A percentile compares a stretch with the other conserved stretches of the same genome.
phyloP scores from a whole-genome alignment of 192 early-diverging fungal genomes.

The Mortierella hygrophila region DNA sequence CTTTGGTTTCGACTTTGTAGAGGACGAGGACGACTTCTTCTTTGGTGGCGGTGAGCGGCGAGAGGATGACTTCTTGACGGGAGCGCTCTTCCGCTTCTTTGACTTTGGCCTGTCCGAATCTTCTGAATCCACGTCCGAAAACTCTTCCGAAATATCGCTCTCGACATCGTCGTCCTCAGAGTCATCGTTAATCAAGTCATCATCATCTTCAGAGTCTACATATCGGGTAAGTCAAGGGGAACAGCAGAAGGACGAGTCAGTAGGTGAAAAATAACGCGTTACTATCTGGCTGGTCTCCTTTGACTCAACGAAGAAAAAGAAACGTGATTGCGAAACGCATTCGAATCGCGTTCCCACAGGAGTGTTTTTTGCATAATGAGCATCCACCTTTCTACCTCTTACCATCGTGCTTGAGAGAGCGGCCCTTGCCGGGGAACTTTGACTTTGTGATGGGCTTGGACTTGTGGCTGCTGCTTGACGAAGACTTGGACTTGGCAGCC shows the following conservation, averaged over 20 bases:
- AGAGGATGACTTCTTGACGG: conserved; percentile 24
- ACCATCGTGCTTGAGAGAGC: conserved; percentile 29
- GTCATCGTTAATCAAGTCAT: conserved; percentile 35
- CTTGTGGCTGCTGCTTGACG: conserved; percentile 12
- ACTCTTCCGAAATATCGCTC: conserved; percentile 31
- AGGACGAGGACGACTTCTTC: conserved; percentile 39
- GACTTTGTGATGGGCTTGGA: conserved; percentile 32
- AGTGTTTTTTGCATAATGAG: not conserved
- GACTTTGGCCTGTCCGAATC: conserved; percentile 41
- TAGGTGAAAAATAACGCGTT: not conserved
- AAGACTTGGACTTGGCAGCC: conserved; percentile 25
- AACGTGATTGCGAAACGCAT: not conserved
- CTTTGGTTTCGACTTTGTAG: conserved; percentile 42
- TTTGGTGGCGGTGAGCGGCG: conserved; percentile 48
- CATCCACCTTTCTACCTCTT: not conserved
- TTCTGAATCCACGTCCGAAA: conserved; percentile 53
- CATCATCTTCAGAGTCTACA: conserved; percentile 35
- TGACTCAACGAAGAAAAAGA: not conserved
- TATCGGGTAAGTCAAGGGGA: not conserved
- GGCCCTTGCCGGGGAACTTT: conserved; percentile 55
- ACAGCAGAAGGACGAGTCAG: not conserved
- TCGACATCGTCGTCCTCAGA: conserved; percentile 29
- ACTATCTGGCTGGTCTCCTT: not conserved
- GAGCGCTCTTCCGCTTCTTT: conserved; percentile 34
- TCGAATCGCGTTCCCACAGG: not conserved